Percentiles rank a stretch among this genome's conserved stretches.
phyloP scores from a whole-genome alignment of 1,139 yeast genomes.

The Ogataea hybrid region DNA sequence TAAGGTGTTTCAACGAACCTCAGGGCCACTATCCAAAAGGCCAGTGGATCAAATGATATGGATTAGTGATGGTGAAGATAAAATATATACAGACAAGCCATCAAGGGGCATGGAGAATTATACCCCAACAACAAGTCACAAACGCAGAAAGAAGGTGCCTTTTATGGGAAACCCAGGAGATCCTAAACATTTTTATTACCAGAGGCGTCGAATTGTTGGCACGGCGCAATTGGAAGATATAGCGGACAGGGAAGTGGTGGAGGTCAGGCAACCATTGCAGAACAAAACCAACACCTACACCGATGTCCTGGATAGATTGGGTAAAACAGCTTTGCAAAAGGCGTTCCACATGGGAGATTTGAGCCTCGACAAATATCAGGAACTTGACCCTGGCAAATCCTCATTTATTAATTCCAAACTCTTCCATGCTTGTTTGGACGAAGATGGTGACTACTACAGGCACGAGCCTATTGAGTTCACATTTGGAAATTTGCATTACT shows the following conservation, averaged over 20 bases:
- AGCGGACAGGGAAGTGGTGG: not conserved
- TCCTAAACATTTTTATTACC: constrained; percentile 14
- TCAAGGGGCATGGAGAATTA: too few relatives aligned
- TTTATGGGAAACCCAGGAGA: not conserved
- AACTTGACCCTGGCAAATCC: constrained; percentile 8
- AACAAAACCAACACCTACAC: constrained; percentile 1
- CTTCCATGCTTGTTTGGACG: constrained; percentile 14
- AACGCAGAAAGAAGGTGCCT: not conserved
- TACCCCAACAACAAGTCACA: not conserved
- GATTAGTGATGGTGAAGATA: not conserved
- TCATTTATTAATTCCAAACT: constrained; percentile 18
- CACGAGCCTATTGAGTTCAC: constrained; percentile 17
- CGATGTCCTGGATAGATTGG: constrained; percentile 2
- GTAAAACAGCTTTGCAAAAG: not conserved
- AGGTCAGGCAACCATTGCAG: not conserved
- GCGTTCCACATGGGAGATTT: constrained; percentile 3
- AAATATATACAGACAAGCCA: too few relatives aligned
- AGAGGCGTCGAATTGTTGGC: constrained; percentile 20
- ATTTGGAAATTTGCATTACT: constrained; percentile 15
- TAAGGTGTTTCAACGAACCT: too few relatives aligned
- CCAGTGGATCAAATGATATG: not conserved
- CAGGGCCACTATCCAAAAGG: not conserved
- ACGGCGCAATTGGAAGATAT: constrained; percentile 25
- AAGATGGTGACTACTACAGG: constrained; percentile 18
- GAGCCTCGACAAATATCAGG: constrained; percentile 8